phyloP scores from a whole-genome alignment of 192 early-diverging fungal species.

The Coemansia sp. region DNA sequence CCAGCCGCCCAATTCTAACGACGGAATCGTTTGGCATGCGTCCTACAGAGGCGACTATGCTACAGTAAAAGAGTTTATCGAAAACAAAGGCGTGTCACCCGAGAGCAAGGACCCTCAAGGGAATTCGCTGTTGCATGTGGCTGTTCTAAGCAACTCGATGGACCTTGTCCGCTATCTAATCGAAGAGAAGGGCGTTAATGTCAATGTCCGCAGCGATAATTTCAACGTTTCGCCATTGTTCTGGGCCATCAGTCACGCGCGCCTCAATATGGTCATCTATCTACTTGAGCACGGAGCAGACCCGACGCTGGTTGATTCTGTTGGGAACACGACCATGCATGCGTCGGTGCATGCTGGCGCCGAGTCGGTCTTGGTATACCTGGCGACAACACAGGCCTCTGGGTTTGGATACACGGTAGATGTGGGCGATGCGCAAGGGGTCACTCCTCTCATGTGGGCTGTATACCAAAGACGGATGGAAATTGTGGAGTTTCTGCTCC shows the following conservation, averaged over 20 bases:
- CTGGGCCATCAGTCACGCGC: conserved; percentile 85
- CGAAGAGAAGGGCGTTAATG: conserved; percentile 68
- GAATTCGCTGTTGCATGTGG: conserved; percentile 84
- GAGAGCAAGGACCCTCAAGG: conserved; percentile 68
- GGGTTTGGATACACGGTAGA: conserved; percentile 64
- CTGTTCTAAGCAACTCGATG: conserved; percentile 76
- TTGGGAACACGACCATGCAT: conserved; percentile 91
- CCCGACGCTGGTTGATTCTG: conserved; percentile 70
- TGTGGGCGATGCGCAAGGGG: conserved; percentile 69
- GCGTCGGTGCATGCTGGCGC: conserved; percentile 85
- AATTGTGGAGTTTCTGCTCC: conserved; percentile 70
- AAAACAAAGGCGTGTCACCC: conserved; percentile 54
- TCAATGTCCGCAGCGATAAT: conserved; percentile 77
- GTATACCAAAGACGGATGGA: conserved; percentile 83
- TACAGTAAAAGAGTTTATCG: conserved; percentile 60
- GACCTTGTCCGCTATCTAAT: conserved; percentile 74
- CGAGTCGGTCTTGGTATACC: conserved; percentile 72
- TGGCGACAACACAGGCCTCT: conserved; percentile 69
- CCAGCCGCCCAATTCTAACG: conserved; percentile 1
- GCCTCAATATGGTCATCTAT: conserved; percentile 70
- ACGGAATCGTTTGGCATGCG: conserved; percentile 52
- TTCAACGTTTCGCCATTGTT: conserved; percentile 87
- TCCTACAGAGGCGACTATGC: conserved; percentile 71
- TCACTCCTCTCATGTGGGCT: conserved; percentile 95
- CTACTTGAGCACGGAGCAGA: conserved; percentile 81